Percentiles rank a stretch among this genome's conserved stretches.
Conservation (phyloP, 2,329 filamentous ascomycete species). For the Fusarium clavum region DNA sequence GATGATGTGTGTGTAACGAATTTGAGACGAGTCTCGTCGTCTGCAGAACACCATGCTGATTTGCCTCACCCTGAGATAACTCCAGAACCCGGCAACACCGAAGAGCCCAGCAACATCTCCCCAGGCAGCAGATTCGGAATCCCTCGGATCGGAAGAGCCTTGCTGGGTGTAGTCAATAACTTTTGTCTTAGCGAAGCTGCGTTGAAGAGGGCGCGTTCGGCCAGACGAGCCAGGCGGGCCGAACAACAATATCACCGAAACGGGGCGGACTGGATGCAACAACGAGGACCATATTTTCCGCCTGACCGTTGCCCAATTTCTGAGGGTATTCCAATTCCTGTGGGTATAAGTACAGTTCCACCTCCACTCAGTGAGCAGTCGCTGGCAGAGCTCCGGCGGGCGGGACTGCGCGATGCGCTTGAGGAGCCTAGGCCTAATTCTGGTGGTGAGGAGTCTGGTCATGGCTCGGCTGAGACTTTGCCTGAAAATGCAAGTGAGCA, state of each 20-base stretch:
- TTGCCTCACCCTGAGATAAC: not conserved
- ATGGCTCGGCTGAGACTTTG: not conserved
- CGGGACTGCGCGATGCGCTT: not conserved
- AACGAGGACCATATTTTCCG: too few relatives aligned
- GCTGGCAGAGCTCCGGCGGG: not conserved
- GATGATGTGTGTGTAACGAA: not conserved
- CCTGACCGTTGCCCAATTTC: too few relatives aligned
- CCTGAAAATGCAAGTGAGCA: not conserved
- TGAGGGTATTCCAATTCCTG: too few relatives aligned
- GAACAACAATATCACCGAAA: rapidly evolving
- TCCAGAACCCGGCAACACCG: not conserved
- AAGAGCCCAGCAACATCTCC: too few relatives aligned
- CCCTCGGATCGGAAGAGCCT: too few relatives aligned
- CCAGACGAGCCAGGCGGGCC: too few relatives aligned
- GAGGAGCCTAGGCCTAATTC: rapidly evolving
- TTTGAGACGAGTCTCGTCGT: not conserved
- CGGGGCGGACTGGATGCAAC: not conserved
- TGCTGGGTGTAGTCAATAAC: not conserved
- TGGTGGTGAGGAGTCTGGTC: rapidly evolving
- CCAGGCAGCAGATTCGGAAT: not conserved
- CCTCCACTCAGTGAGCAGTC: not conserved
- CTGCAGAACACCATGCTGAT: not conserved
- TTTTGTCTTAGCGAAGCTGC: not conserved
- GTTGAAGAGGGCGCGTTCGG: not conserved
- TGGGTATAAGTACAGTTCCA: too few relatives aligned